Percentiles rank a stretch among this genome's conserved stretches.
Conservation (phyloP, 2,329 filamentous ascomycete genomes). For the Lachnellula hyalina region DNA sequence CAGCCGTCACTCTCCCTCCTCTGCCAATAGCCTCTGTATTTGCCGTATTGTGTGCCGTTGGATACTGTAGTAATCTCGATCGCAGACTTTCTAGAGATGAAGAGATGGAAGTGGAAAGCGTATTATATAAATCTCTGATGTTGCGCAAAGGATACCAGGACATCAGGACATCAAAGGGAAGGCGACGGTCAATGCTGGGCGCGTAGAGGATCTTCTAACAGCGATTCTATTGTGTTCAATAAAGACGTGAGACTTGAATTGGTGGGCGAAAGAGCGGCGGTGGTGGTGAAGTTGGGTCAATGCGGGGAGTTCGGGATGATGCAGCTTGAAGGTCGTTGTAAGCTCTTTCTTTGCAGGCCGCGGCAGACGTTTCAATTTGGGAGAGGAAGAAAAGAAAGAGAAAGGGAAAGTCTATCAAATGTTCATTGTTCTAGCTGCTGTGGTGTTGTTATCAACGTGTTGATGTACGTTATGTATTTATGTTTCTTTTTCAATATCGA, state of each 20-base stretch:
- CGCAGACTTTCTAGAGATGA: constrained; percentile 16
- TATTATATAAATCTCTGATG: constrained; percentile 15
- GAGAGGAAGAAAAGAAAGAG: too few relatives aligned
- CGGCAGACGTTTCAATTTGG: constrained; percentile 5
- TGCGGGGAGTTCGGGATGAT: constrained; percentile 28
- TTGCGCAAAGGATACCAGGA: neutral
- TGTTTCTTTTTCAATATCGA: neutral
- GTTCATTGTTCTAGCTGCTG: too few relatives aligned
- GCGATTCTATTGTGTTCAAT: constrained; percentile 21
- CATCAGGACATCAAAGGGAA: constrained; percentile 17
- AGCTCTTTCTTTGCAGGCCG: constrained; percentile 1
- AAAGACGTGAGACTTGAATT: constrained; percentile 22
- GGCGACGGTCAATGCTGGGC: constrained; percentile 15
- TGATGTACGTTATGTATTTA: too few relatives aligned
- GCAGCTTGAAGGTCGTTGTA: constrained; percentile 11
- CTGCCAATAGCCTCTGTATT: neutral
- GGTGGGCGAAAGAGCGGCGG: constrained; percentile 17
- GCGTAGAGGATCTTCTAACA: constrained; percentile 21
- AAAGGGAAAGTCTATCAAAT: too few relatives aligned
- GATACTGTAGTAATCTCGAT: neutral
- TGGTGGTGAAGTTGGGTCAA: constrained; percentile 17
- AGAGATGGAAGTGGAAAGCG: constrained; percentile 4
- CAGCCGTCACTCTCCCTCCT: constrained; percentile 8
- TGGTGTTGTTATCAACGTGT: too few relatives aligned
- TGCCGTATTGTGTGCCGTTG: neutral